A percentile compares a stretch with the other conserved stretches of the same genome.
Conservation (phyloP, 805 yeast genomes). For the Starmerella floricola region DNA sequence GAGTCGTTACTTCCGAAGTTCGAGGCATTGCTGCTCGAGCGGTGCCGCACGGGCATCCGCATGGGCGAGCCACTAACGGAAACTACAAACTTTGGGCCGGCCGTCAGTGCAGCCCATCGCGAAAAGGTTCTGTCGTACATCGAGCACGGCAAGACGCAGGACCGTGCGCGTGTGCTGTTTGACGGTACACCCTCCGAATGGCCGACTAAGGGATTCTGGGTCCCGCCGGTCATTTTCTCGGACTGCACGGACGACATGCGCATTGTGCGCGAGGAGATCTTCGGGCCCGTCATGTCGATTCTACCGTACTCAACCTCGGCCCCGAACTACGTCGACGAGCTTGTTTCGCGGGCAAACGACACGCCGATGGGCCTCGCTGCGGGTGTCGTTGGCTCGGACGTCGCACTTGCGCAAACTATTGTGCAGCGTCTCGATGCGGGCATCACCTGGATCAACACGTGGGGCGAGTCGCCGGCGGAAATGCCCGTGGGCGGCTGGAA, state of each 20-base stretch:
- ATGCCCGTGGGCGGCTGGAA: slow-evolving; percentile 74
- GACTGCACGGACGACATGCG: slow-evolving; percentile 54
- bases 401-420: slow-evolving; percentile 48
- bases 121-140: slow-evolving; percentile 61
- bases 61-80: slow-evolving; percentile 70
- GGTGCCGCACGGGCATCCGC: slow-evolving; percentile 43
- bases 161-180: slow-evolving; percentile 66
- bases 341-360: slow-evolving; percentile 50
- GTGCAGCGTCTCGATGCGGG: slow-evolving; percentile 52
- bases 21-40: slow-evolving; percentile 41
- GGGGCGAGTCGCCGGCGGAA: slow-evolving; percentile 48
- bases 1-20: slow-evolving; percentile 64
- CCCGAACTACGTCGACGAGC: slow-evolving; percentile 70
- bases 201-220: slow-evolving; percentile 44
- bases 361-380: slow-evolving; percentile 70
- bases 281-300: slow-evolving; percentile 75
- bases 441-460: slow-evolving; percentile 52
- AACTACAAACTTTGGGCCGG: slow-evolving; percentile 73
- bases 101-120: slow-evolving; percentile 63
- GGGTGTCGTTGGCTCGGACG: slow-evolving; percentile 57
- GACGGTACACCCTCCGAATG: slow-evolving; percentile 56
- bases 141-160: slow-evolving; percentile 60
- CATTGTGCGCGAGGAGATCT: slow-evolving; percentile 64
- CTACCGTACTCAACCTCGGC: slow-evolving; percentile 56
- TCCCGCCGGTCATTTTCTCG: slow-evolving; percentile 62